Evolutionary conservation across 2,329 filamentous ascomycete species (phyloP).

Genomic region (Chrysoporthe cubensis): DNA sequence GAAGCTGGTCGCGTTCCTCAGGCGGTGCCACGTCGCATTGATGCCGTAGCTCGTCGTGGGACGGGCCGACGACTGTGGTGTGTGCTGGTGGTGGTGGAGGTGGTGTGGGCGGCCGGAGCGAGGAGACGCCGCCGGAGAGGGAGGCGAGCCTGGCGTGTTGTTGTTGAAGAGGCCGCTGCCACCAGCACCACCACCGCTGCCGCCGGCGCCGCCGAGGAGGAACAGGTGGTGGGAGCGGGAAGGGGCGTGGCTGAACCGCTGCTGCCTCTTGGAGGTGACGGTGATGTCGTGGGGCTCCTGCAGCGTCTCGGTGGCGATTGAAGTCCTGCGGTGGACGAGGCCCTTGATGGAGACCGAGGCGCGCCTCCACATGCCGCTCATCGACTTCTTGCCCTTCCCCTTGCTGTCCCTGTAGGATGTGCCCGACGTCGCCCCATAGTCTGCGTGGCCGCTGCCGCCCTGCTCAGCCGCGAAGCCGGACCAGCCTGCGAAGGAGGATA

Average conservation of each 20-base stretch:
- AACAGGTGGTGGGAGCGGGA: slow-evolving; percentile 23
- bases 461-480: not conserved
- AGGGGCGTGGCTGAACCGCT: slow-evolving; percentile 23
- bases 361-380: slow-evolving; percentile 58
- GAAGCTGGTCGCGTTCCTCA: slow-evolving; percentile 28
- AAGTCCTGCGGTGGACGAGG: slow-evolving; percentile 54
- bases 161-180: not conserved
- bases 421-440: not conserved
- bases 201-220: too few relatives aligned
- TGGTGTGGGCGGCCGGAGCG: not conserved
- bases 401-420: slow-evolving; percentile 1
- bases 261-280: slow-evolving; percentile 26
- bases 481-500: slow-evolving; percentile 3
- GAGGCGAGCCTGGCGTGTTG: not conserved
- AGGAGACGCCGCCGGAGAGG: slow-evolving; percentile 10
- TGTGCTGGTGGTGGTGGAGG: slow-evolving; percentile 30
- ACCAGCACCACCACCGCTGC: slow-evolving; percentile 23
- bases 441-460: slow-evolving; percentile 3
- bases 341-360: slow-evolving; percentile 60
- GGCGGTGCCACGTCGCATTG: slow-evolving; percentile 27
- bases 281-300: slow-evolving; percentile 31
- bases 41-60: slow-evolving; percentile 51
- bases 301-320: slow-evolving; percentile 36
- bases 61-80: slow-evolving; percentile 17
- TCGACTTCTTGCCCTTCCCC: slow-evolving; percentile 35